Conservation (phyloP, 257 asterid genomes). For the Solanum raphanifolium region DNA sequence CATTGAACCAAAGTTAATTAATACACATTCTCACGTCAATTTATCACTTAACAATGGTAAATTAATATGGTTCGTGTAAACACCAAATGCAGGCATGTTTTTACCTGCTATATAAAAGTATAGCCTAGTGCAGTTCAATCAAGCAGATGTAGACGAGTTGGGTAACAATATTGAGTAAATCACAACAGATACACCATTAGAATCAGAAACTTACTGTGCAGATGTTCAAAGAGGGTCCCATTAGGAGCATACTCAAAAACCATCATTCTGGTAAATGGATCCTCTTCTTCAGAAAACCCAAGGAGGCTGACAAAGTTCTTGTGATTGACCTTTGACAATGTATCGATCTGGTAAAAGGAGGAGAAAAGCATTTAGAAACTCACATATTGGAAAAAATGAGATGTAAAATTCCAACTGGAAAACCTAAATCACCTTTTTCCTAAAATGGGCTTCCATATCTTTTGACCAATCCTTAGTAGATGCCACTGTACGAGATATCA, state of each 20-base stretch:
- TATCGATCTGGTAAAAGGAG: conserved; percentile 44
- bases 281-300: conserved; percentile 75
- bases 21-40: not conserved
- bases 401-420: not conserved
- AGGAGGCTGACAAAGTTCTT: conserved; percentile 72
- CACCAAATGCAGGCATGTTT: not conserved
- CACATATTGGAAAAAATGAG: not conserved
- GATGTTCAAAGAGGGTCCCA: conserved; percentile 88
- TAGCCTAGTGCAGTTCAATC: not conserved
- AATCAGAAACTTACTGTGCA: conserved; percentile 57
- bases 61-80: not conserved
- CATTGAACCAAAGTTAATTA: not conserved
- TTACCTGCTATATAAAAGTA: not conserved
- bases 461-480: conserved; percentile 74
- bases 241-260: conserved; percentile 92
- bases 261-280: conserved; percentile 87
- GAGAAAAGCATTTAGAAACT: not conserved
- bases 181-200: not conserved
- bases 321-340: conserved; percentile 77
- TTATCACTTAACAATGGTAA: not conserved
- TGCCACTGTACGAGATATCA: conserved; percentile 41
- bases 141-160: not conserved
- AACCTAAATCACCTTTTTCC: conserved; percentile 52
- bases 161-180: not conserved
- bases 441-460: conserved; percentile 51